Conservation (phyloP, 2,329 filamentous ascomycete species). For the Cordyceps javanica region DNA sequence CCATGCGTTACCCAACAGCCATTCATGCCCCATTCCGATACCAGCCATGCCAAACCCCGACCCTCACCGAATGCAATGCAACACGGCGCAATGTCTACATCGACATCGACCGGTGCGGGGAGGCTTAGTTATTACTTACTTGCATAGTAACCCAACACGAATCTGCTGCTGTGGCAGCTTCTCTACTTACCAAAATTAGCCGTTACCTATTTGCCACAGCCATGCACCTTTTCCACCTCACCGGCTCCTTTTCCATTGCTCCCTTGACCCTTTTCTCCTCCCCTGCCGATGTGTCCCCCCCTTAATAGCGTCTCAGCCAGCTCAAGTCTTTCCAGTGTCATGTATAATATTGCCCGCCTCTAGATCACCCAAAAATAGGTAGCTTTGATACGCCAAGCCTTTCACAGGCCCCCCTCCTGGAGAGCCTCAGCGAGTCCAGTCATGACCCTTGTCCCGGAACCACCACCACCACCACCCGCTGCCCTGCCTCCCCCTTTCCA, state of each 20-base stretch:
- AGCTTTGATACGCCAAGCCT: background rate
- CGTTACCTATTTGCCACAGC: no score
- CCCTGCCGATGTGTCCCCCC: no score
- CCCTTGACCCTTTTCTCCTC: background rate
- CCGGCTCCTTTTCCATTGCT: background rate
- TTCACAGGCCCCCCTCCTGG: no score
- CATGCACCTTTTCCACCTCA: background rate
- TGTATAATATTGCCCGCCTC: background rate
- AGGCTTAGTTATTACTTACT: background rate
- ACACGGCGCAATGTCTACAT: no score
- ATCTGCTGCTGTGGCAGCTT: background rate
- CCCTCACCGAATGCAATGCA: no score
- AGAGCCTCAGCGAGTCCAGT: background rate
- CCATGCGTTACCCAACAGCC: no score
- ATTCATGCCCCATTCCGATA: no score
- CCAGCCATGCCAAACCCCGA: no score
- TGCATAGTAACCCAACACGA: background rate
- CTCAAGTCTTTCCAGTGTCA: background rate
- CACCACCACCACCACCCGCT: background rate
- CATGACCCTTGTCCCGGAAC: background rate
- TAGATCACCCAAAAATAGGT: background rate
- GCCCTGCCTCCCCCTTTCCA: background rate
- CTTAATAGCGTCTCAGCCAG: conserved; percentile 1
- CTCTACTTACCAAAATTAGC: background rate
- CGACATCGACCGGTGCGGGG: no score